Evolutionary conservation across 371 early-diverging fungal genomes (phyloP).

Genomic region (Mortierella sp.): DNA sequence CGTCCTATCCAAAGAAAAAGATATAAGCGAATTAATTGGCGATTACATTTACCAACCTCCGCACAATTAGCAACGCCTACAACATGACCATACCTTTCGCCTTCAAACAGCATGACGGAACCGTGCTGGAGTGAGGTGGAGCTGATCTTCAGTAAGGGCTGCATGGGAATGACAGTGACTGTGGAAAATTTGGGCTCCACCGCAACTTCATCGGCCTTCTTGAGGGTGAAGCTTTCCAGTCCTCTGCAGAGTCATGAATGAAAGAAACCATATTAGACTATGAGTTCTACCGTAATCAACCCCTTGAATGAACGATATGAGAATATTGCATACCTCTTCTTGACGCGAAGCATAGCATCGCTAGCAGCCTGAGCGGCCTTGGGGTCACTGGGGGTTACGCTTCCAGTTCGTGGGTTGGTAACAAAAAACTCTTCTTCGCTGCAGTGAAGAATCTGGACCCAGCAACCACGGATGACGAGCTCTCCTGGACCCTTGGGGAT

Average conservation of each 20-base stretch:
- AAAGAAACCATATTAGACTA: background rate
- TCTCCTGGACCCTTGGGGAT: slow-evolving; percentile 73
- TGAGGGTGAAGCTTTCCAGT: slow-evolving; percentile 46
- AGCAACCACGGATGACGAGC: slow-evolving; percentile 76
- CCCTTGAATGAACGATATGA: too few species aligned
- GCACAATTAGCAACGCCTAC: background rate
- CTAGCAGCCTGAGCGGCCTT: slow-evolving; percentile 7
- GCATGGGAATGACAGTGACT: slow-evolving; percentile 75
- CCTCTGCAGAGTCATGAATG: slow-evolving; percentile 20
- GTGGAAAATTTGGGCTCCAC: slow-evolving; percentile 61
- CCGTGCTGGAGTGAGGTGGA: slow-evolving; percentile 72
- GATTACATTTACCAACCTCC: background rate
- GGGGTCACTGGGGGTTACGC: background rate
- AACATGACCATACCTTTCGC: slow-evolving; percentile 71
- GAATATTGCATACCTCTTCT: slow-evolving; percentile 33
- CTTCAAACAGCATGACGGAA: slow-evolving; percentile 87
- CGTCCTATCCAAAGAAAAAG: slow-evolving; percentile 57
- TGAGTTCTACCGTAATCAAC: background rate
- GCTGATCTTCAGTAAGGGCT: slow-evolving; percentile 77
- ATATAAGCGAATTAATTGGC: background rate
- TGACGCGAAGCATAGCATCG: slow-evolving; percentile 36
- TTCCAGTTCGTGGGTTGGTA: slow-evolving; percentile 27
- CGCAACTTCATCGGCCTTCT: slow-evolving; percentile 1
- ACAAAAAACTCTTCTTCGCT: slow-evolving; percentile 80
- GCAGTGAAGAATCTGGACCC: slow-evolving; percentile 79